Evolutionary conservation across 73 alveolate species (phyloP).

Genomic region (Uronychia binucleata): DNA sequence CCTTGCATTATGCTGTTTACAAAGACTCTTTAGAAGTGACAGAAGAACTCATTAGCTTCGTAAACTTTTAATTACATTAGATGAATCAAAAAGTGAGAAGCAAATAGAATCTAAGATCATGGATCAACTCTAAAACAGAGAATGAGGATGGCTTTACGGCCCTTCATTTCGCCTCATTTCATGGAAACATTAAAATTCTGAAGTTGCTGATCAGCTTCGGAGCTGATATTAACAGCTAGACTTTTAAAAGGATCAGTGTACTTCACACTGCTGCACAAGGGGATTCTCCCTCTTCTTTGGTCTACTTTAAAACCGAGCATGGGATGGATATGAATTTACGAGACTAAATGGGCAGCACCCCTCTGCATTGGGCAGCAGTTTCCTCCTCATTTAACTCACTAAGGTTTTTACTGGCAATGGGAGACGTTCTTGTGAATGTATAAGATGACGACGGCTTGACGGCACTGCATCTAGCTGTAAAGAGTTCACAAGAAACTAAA

Average conservation of each 20-base stretch:
- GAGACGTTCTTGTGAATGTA: slow-evolving; percentile 60
- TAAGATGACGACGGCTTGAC: slow-evolving; percentile 72
- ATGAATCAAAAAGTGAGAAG: not conserved
- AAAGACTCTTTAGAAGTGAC: not conserved
- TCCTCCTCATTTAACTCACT: slow-evolving; percentile 62
- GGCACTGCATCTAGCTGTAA: slow-evolving; percentile 74
- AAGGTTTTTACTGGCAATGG: slow-evolving; percentile 61
- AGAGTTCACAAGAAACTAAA: slow-evolving; percentile 36
- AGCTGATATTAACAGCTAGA: slow-evolving; percentile 49
- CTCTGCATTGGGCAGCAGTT: slow-evolving; percentile 83
- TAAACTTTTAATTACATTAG: not conserved
- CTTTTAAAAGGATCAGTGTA: slow-evolving; percentile 59
- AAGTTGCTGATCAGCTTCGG: slow-evolving; percentile 57
- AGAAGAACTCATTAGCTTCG: not conserved
- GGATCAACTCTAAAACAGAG: slow-evolving; percentile 25
- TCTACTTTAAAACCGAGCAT: slow-evolving; percentile 21
- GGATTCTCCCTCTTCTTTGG: slow-evolving; percentile 60
- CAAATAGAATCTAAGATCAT: not conserved
- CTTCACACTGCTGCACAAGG: slow-evolving; percentile 78
- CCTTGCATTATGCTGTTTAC: slow-evolving; percentile 91
- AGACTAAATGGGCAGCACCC: slow-evolving; percentile 66
- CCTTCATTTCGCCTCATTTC: slow-evolving; percentile 67
- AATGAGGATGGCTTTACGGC: slow-evolving; percentile 52
- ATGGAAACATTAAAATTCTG: slow-evolving; percentile 56
- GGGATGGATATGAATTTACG: slow-evolving; percentile 34